Evolutionary conservation across 768 basidiomycete genomes (phyloP).

Genomic region (Pleurotus pulmonarius): DNA sequence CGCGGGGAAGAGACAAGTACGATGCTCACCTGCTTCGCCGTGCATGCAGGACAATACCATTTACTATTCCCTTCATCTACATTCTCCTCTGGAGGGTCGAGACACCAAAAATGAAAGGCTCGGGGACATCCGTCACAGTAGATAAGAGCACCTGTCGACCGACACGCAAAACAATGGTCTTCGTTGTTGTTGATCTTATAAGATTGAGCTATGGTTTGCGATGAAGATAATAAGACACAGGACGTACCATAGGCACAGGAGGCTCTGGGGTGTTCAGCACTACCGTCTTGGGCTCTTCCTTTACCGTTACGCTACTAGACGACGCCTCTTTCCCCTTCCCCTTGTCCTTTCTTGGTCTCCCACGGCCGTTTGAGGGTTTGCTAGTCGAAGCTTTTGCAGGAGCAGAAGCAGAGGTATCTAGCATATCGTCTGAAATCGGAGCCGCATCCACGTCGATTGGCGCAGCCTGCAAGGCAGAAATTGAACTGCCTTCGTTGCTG

Average conservation of each 20-base stretch:
- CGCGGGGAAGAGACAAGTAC: slow-evolving; percentile 9
- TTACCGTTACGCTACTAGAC: slow-evolving; percentile 35
- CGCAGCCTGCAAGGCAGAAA: slow-evolving; percentile 38
- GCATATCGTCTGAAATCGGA: slow-evolving; percentile 52
- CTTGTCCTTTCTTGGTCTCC: slow-evolving; percentile 44
- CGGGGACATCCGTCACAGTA: slow-evolving; percentile 97
- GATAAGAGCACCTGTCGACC: slow-evolving; percentile 78
- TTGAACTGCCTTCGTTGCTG: slow-evolving; percentile 31
- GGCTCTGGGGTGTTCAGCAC: slow-evolving; percentile 46
- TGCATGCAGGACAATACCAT: slow-evolving; percentile 80
- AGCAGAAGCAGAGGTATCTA: slow-evolving; percentile 60
- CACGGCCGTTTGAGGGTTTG: slow-evolving; percentile 23
- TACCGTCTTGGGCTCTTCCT: slow-evolving; percentile 48
- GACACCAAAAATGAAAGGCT: slow-evolving; percentile 94
- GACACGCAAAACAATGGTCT: slow-evolving; percentile 84
- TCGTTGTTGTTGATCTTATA: slow-evolving; percentile 54
- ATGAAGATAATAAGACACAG: neutral
- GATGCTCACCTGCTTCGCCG: slow-evolving; percentile 56
- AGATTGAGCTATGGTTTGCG: neutral
- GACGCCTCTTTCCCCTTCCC: slow-evolving; percentile 51
- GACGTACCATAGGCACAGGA: slow-evolving; percentile 35
- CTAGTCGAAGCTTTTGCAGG: slow-evolving; percentile 43
- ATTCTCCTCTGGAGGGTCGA: slow-evolving; percentile 91
- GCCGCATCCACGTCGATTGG: slow-evolving; percentile 48
- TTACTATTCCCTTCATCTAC: slow-evolving; percentile 82